Base-by-base conservation (phyloP, 371 early-diverging fungal genomes). In the Mucor racemosus region DNA sequence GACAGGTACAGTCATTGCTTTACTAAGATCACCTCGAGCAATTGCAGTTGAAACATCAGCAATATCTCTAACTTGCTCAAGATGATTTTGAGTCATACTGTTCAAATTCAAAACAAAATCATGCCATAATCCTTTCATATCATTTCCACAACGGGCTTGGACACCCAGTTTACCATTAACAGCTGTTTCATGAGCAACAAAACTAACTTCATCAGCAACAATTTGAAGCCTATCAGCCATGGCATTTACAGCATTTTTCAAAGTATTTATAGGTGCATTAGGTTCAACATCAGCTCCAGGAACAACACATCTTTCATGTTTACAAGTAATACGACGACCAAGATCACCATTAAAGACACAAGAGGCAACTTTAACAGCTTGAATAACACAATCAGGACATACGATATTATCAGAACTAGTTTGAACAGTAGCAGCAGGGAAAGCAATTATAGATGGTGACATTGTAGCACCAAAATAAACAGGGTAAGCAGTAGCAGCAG, bases 21-120 rank as follows among this genome's bases (percentile, higher is more conserved):
- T 80, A 17, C 82, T 84, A 7, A 92, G 74, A 72, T 92, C 90
- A 44, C 92, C 92, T 40, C 75, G 77, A 13, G 88, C 88, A 55
- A 91, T 88, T 3, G 92, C 84, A 11, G 82, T 86, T 60, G 86
- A 86, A n/a, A 88, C 88, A 69, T 80, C 71, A 40, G 86, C 86
- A 61, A 91, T 91, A 61, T 85, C 90, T 38, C 88, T 79, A 2
- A 90, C 87, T 68, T 91, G 91, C 68, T 87, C 77, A 8, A 88
- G 81, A 64, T 91, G 87, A 39, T 86, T 88, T 60, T 72, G 75
- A 0, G 89, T 88, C 89, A 91, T 77, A 50, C 80, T 68, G 64
- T 91, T 92, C 65, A 91, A 77, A 60, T 89, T 85, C 60, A 81
- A 79, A 35, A 88, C 86, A 63, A 92, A 77, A 55, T 92, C 91